These are phyloP conservation scores for Allantophomopsis lycopodina DNA, from an alignment of 2,329 filamentous ascomycete genomes.

Conservation along the genomic window DNA sequence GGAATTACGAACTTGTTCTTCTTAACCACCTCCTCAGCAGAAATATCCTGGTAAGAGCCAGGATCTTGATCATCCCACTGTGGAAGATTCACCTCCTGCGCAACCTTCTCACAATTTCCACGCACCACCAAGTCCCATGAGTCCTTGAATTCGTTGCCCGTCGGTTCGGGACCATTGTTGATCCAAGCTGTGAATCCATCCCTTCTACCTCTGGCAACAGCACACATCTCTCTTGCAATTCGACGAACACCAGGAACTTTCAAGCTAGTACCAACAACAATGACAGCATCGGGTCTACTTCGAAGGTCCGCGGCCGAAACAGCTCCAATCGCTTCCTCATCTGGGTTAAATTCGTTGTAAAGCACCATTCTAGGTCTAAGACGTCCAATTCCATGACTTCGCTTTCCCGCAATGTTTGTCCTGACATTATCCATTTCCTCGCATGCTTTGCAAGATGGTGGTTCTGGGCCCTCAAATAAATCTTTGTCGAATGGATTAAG, in stretches of 20 bases:
- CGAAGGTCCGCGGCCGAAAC: slow-evolving; percentile 80
- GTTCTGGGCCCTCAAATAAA: slow-evolving; percentile 71
- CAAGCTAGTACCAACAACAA: slow-evolving; percentile 90
- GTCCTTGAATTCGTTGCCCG: slow-evolving; percentile 73
- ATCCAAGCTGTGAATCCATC: slow-evolving; percentile 90
- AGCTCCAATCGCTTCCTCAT: slow-evolving; percentile 89
- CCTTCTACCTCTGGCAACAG: slow-evolving; percentile 65
- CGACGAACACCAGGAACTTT: slow-evolving; percentile 89
- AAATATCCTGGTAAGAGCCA: slow-evolving; percentile 30
- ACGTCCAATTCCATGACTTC: slow-evolving; percentile 85
- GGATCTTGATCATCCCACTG: slow-evolving; percentile 43
- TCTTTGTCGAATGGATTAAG: slow-evolving; percentile 63
- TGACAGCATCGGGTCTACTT: slow-evolving; percentile 73
- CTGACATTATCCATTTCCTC: slow-evolving; percentile 63
- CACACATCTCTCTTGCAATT: slow-evolving; percentile 83
- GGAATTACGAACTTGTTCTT: slow-evolving; percentile 27
- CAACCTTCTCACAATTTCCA: slow-evolving; percentile 80
- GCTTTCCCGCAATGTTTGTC: slow-evolving; percentile 63
- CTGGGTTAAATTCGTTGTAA: slow-evolving; percentile 95
- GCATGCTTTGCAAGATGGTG: slow-evolving; percentile 69
- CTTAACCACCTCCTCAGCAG: slow-evolving; percentile 24
- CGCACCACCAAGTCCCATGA: slow-evolving; percentile 87
- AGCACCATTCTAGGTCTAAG: slow-evolving; percentile 87
- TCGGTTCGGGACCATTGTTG: slow-evolving; percentile 76
- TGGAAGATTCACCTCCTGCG: slow-evolving; percentile 51